phyloP scores from a whole-genome alignment of 2,329 filamentous ascomycete genomes.

The Neonectria hederae region DNA sequence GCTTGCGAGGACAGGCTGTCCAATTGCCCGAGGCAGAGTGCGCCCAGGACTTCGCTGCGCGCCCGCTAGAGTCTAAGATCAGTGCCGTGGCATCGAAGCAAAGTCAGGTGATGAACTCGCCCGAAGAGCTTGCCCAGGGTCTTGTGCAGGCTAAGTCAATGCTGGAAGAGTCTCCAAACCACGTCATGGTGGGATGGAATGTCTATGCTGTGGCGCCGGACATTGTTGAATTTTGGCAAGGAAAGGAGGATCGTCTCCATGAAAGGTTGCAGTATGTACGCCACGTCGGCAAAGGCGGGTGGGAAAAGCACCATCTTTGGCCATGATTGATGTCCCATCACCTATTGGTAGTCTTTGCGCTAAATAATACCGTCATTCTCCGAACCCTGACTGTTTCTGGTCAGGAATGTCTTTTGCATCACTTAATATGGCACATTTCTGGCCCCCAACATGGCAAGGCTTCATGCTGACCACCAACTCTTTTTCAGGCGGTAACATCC shows the following conservation, averaged over 20 bases:
- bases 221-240: constrained; percentile 19
- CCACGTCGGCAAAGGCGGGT: background rate
- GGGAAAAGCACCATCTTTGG: background rate
- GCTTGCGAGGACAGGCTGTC: constrained; percentile 7
- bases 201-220: constrained; percentile 8
- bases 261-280: constrained; percentile 11
- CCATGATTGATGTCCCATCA: background rate
- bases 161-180: background rate
- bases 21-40: constrained; percentile 9
- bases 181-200: background rate
- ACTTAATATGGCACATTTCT: too few relatives aligned
- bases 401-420: too few relatives aligned
- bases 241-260: constrained; percentile 4
- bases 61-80: constrained; percentile 10
- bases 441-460: too few relatives aligned
- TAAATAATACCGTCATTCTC: too few relatives aligned
- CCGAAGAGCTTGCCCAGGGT: background rate
- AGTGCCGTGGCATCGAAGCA: constrained; percentile 13
- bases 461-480: too few relatives aligned
- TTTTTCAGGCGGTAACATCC: too few relatives aligned
- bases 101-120: constrained; percentile 3
- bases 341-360: too few relatives aligned
- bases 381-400: too few relatives aligned
- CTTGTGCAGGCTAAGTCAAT: background rate
- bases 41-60: constrained; percentile 10